Evolutionary conservation across 148 eudicot species (phyloP), one percentile per base, ranked within the genome.

Genomic region (Euryodendron excelsum): DNA sequence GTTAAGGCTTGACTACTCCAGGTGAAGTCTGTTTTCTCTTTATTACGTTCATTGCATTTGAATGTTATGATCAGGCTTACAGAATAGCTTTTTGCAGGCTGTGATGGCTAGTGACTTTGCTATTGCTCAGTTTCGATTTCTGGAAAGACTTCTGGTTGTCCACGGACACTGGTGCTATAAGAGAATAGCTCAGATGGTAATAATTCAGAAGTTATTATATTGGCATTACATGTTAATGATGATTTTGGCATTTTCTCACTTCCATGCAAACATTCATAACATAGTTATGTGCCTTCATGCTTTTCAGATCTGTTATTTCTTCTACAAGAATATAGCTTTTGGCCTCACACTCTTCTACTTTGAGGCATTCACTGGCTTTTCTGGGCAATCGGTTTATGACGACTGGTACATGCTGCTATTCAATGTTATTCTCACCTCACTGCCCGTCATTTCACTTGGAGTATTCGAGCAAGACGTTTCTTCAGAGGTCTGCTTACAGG

Each of bases 131-230:
- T 91, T 91, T 79, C 91, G 85, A 50, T 91, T 83, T 85, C 80
- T 91, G 76, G 96, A 91, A 81, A 88, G 90, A 77, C 90, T 91
- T 80, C 69, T 91, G 82, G 90, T 91, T 74, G 91, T 91, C 70
- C 96, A 91, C 80, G 96, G 96, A 20, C 96, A 91, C 75, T 91
- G 96, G 96, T 91, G 96, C 80, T 91, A 91, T 73, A 91, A 91
- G 85, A 84, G 96, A 88, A 91, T 89, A 37, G 90, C 96, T 79
- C 91, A 88, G 81, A 90, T 90, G 94, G 94, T 91, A 89, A 83
- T 77, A 36, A 25, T 56, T 47, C 0, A 7, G 23, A 74, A 80
- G 28, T 21, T 0, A 75, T 39, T 50, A 15, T 37, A 5, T 60
- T 63, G 39, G 20, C 62, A 45, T 28, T 60, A 5, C 39, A 14